Base-by-base conservation (phyloP, 139 green algal species). In the Ulvella scutata region DNA sequence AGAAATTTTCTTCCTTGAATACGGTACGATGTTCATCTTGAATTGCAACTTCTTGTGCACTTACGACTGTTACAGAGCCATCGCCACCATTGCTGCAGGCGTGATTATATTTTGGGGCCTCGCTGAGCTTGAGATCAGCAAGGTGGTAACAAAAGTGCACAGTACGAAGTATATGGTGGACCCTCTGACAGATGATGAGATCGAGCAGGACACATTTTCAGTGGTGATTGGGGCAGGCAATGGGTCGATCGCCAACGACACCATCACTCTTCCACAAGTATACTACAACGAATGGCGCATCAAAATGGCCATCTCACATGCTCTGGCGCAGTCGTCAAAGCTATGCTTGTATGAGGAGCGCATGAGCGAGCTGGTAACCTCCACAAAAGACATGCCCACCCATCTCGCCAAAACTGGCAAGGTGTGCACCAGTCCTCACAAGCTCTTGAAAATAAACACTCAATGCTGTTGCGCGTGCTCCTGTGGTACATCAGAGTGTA, bases 291-390 rank as follows among this genome's bases (percentile, higher is more conserved):
- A 67, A n/a, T 67, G 51, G 51, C 51, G 51, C n/a, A 67, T 67
- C 13, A 67, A 67, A 62, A 38, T 82, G 62, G 78, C 78, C 36
- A 79, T 82, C 40, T 76, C 74, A 9, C 78, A 82, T 43, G 78
- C 78, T 3, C 62, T 82, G 23, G 78, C 84, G 1, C 87, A 92
- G 80, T 88, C 82, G 38, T 92, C 89, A 40, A 94, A 93, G 84
- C 85, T 94, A 40, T 81, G 75, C 28, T 78, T 93, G 76, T 93
- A 93, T 76, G 90, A 96, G 80, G 81, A 90, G 72, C 83, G 88
- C 3, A 87, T 94, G 37, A 79, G 89, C 26, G 79, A 86, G 43
- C 83, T 87, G 76, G 82, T 89, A 38, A 59, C 84, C 60, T 79
- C 86, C 61, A 86, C 82, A 1, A 86, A 86, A 74, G 78, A 89